Evolutionary conservation across 306 rosid genomes (phyloP), one percentile per base, ranked within the genome.

Genomic region (Hippophae gyantsensis): DNA sequence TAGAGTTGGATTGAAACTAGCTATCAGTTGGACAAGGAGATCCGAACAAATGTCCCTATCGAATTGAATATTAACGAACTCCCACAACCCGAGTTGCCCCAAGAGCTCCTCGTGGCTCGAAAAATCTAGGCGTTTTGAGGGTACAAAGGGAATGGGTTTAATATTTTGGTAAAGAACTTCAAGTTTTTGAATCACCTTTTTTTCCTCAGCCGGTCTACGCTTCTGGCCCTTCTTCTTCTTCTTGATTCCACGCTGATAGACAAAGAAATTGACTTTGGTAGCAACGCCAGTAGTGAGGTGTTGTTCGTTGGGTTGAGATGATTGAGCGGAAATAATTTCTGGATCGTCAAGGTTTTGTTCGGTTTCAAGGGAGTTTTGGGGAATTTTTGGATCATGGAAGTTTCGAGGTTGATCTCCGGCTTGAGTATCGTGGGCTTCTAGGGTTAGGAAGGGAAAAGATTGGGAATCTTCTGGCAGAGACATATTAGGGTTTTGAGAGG

Each of bases 31-130:
- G 3, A 83, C 73, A 7, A 92, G 61, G 10, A 92, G 92, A 66
- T 87, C 96, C 0, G 55, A 18, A 10, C 82, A 78, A 41, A 92
- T 26, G n/a, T 0, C 47, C 53, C 76, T 62, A 58, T 88, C 93
- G 40, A 85, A 88, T 55, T 92, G 84, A 14, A 76, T 51, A 32
- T 84, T 87, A 13, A 78, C 96, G 23, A 92, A 88, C 18, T 84
- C 85, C 96, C 99, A 92, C 47, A 92, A 58, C 54, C 95, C 95
- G 2, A 92, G 56, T 13, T 88, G 82, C 79, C 73, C 72, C 57
- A 92, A 43, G 44, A 92, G 95, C 52, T 74, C 61, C 79, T 80
- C 69, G 59, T 85, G 88, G 54, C 65, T 43, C 38, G 65, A 51
- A 45, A 92, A 92, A 74, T 88, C 85, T 12, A 88, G 84, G 60